Evolutionary conservation across 768 basidiomycete genomes (phyloP), one percentile per base, ranked within the genome.

Genomic region (Psilocybe cyanescens): DNA sequence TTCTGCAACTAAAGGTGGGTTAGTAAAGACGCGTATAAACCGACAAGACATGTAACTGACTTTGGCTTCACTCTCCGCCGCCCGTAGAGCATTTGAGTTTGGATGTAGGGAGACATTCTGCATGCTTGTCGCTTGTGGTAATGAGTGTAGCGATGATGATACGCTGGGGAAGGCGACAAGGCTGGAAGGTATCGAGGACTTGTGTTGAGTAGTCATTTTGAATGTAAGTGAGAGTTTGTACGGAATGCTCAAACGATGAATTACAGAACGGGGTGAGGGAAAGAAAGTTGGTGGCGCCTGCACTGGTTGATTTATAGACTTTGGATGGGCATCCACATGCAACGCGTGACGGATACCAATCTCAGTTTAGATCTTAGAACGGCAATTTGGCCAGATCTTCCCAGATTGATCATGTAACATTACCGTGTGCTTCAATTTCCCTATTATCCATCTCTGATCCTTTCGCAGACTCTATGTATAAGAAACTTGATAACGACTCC

Each of bases 51-150:
- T n/a, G 4, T 46, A 29, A 69, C 76, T 59, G 45, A 90, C 90
- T 83, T 92, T 90, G 44, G 88, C 89, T 74, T 92, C 86, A 67
- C 90, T 90, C 73, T 90, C 85, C 4, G 86, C 84, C 35, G 86
- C 84, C 37, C 84, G 83, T 59, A 85, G 83, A 1, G 86, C 84
- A 69, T 88, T 89, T 87, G 89, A 86, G 68, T 79, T 83, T 1
- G 84, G 85, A 74, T 92, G 90, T 1, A 93, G 77, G 0, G 85
- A 76, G 30, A 93, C 81, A 67, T 80, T 81, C 66, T 84, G 82
- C 55, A 93, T 79, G 74, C 83, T 89, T 68, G 86, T 90, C 8
- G 91, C 91, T 66, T 88, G 84, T 0, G 91, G 89, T 41, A 92
- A 81, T 0, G 85, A 78, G 55, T 88, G 85, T 56, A 93, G 83